Base-by-base conservation (phyloP, 2,329 filamentous ascomycete species). In the Beauveria brongniartii region DNA sequence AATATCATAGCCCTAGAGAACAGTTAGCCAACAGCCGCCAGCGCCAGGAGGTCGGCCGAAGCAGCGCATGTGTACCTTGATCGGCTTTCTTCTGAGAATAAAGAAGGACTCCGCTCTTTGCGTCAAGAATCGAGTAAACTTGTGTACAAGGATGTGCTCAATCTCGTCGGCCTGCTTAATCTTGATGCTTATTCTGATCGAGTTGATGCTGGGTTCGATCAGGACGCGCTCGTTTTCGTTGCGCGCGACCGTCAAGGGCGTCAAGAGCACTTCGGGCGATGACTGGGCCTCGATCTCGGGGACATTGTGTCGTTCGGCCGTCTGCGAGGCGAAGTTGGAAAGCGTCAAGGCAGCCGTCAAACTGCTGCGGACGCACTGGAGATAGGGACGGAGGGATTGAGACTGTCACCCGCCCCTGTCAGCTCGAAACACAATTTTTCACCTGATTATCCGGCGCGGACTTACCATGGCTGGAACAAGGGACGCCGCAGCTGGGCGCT, bases 161-260 rank as follows among this genome's bases (percentile, higher is more conserved):
- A 97, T 99, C 79, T 99, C 94, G 75, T 99, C 94, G 64, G 94
- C 94, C 81, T 99, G 94, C 80, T 99, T 99, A 77, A 99, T 97
- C 81, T 93, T 91, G 79, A 99, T 96, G 83, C 91, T 96, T 71
- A 99, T 90, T 68, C 94, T 89, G 67, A 99, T 90, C 67, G 90
- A 95, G 83, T 99, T 99, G 78, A 97, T 89, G 74, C 90, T 94
- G 59, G 94, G 92, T 79, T 97, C 93, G 72, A 97, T 96, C 64
- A 96, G 81, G 67, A 99, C 93, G 69, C 90, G 88, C 82, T 99
- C 94, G 74, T 97, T 96, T 77, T 97, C 92, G 77, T 99, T 99
- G 65, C 94, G 87, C 65, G 93, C 89, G 67, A 99, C 86, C 30
- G 89, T 92, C 65, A 99, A 80, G 20, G 93, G 92, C 70, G 94